Evolutionary conservation across 2,329 filamentous ascomycete genomes (phyloP).

Genomic region (Tolypocladium amazonense): DNA sequence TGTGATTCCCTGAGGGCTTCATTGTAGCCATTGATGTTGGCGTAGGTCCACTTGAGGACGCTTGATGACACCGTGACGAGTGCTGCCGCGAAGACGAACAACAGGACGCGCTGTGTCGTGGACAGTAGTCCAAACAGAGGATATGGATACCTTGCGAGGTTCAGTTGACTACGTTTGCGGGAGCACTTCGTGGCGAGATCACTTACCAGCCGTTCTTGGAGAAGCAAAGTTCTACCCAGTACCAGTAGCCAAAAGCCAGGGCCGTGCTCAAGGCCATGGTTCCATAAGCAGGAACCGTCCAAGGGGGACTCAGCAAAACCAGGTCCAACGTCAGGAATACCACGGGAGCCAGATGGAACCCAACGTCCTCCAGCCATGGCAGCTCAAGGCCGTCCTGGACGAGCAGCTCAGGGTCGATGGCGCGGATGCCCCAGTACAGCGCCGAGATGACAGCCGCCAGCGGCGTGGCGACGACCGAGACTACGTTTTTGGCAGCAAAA

Average conservation of each 20-base stretch:
- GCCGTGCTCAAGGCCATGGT: conserved; percentile 46
- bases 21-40: conserved; percentile 49
- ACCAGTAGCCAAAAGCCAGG: conserved; percentile 61
- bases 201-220: conserved; percentile 53
- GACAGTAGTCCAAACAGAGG: conserved; percentile 65
- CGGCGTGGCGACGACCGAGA: conserved; percentile 56
- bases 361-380: conserved; percentile 45
- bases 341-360: conserved; percentile 57
- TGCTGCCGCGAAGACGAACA: conserved; percentile 60
- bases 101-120: conserved; percentile 51
- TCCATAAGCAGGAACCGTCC: conserved; percentile 51
- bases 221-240: conserved; percentile 66
- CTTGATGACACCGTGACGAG: conserved; percentile 64
- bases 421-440: conserved; percentile 60
- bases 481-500: conserved; percentile 56
- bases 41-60: conserved; percentile 60
- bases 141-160: conserved; percentile 61
- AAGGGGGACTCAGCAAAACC: conserved; percentile 60
- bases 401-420: conserved; percentile 42
- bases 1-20: conserved; percentile 17
- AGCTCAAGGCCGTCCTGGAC: conserved; percentile 45
- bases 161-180: conserved; percentile 3
- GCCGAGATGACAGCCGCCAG: conserved; percentile 61
- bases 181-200: not conserved
- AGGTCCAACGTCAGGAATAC: conserved; percentile 55